Percentiles rank a stretch among this genome's conserved stretches.
Evolutionary conservation across 2,329 filamentous ascomycete genomes (phyloP).

Genomic region (Alternaria triticina): DNA sequence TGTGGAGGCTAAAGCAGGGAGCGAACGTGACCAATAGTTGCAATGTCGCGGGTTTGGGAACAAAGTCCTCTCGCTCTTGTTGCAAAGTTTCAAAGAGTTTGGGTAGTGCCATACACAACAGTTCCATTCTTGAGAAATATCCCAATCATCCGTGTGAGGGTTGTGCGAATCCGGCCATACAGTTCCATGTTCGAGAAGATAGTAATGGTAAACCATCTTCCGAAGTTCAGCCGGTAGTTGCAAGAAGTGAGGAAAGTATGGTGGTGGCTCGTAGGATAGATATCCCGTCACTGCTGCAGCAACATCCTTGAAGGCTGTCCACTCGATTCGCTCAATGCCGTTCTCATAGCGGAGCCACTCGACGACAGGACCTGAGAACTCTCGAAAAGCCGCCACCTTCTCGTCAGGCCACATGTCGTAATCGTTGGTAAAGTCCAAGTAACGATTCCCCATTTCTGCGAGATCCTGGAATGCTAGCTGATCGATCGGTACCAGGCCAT

Average conservation of each 20-base stretch:
- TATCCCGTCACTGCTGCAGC: not conserved
- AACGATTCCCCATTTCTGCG: too few relatives aligned
- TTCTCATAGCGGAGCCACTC: not conserved
- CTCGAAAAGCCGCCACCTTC: not conserved
- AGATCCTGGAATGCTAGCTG: not conserved
- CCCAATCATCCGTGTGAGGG: too few relatives aligned
- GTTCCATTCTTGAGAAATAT: too few relatives aligned
- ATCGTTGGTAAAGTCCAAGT: not conserved
- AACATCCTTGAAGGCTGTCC: not conserved
- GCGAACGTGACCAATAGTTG: too few relatives aligned
- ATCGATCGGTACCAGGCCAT: fast-evolving
- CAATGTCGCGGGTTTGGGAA: too few relatives aligned
- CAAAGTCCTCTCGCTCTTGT: too few relatives aligned
- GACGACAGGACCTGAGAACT: not conserved
- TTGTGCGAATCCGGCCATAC: not conserved
- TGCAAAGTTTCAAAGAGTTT: too few relatives aligned
- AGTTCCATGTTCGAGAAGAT: not conserved
- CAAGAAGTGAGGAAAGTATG: not conserved
- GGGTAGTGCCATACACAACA: too few relatives aligned
- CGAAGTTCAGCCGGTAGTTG: not conserved
- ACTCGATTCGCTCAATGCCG: not conserved
- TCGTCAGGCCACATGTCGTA: not conserved
- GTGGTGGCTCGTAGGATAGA: not conserved
- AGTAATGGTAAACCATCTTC: not conserved
- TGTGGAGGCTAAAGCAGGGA: too few relatives aligned